Evolutionary conservation across 495 filamentous ascomycete genomes (phyloP).

Genomic region (Penicillium egyptiacum): DNA sequence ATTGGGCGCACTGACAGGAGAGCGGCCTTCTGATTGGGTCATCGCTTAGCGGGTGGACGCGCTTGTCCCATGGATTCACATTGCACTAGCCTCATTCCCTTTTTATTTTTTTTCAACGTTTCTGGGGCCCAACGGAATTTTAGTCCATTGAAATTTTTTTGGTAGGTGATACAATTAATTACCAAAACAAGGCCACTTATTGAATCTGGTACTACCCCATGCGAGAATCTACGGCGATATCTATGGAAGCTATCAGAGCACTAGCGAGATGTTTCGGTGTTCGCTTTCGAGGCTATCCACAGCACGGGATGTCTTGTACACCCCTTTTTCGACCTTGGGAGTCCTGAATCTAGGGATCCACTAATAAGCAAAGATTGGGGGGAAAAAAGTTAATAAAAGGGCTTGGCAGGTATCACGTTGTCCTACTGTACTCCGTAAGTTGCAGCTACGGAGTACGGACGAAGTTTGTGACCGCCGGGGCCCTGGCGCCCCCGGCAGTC

Average conservation of each 20-base stretch:
- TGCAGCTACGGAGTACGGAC: too few relatives aligned
- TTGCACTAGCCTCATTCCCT: constrained; percentile 2
- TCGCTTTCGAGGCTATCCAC: neutral
- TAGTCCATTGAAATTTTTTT: neutral
- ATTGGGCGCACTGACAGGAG: constrained; percentile 6
- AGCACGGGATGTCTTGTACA: neutral
- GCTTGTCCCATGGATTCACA: constrained; percentile 9
- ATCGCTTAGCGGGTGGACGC: constrained; percentile 3
- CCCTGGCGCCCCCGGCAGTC: too few relatives aligned
- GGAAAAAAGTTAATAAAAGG: neutral
- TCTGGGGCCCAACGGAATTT: constrained; percentile 8
- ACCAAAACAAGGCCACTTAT: neutral
- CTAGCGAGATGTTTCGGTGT: neutral
- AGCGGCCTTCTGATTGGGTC: neutral
- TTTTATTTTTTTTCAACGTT: constrained; percentile 11
- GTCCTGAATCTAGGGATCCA: neutral
- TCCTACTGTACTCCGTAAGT: neutral
- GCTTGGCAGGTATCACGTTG: constrained; percentile 9
- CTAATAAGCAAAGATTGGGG: constrained; percentile 7
- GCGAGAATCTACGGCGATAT: neutral
- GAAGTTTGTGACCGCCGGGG: too few relatives aligned
- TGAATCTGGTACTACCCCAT: neutral
- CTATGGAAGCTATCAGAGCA: neutral
- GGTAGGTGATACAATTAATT: neutral
- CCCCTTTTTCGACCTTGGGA: constrained; percentile 7